Base-by-base conservation (phyloP, 2,329 filamentous ascomycete species). In the Pseudogymnoascus sp. region DNA sequence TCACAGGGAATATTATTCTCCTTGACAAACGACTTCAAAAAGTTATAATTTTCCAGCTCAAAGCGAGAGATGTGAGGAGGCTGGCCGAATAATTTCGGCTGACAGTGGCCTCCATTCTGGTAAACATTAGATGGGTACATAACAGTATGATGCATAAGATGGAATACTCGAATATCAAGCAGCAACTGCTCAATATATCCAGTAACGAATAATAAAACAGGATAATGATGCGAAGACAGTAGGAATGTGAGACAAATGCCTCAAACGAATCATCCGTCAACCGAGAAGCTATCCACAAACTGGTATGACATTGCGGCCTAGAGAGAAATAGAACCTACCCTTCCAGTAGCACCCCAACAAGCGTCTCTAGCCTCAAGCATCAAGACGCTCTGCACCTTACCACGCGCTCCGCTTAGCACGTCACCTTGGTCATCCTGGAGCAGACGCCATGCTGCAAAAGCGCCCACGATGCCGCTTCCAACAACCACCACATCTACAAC, bases 311-410 rank as follows among this genome's bases (percentile, higher is more conserved):
- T 54, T 20, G 12, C 28, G n/a, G 9, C n/a, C 28, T 14, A 18
- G 59, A 62, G 57, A 54, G 9, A 37, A 5, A 33, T 9, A 20
- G n/a, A 33, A 78, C 84, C 78, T 69, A 89, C 87, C 69, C 89
- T 76, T n/a, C 89, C 89, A 1, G 89, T 93, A n/a, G 89, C 89
- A 16, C 89, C 89, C 83, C 84, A 92, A 70, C 89, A 92, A 3
- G 86, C 88, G 76, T 92, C 89, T 67, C 89, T 79, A 12, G 89
- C 89, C 74, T 93, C 89, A 4, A 93, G 78, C 77, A 92, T 81
- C 5, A 92, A 78, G 6, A 92, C 81, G n/a, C 74, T 78, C 62
- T 79, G 75, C 4, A 63, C 60, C 2, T 20, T 54, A 33, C 6
- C 9, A 20, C 28, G 14, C 47, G 16, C 16, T 33, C 28, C 47